Conservation (phyloP, 768 basidiomycete genomes). For the Coprinellus micaceus region DNA sequence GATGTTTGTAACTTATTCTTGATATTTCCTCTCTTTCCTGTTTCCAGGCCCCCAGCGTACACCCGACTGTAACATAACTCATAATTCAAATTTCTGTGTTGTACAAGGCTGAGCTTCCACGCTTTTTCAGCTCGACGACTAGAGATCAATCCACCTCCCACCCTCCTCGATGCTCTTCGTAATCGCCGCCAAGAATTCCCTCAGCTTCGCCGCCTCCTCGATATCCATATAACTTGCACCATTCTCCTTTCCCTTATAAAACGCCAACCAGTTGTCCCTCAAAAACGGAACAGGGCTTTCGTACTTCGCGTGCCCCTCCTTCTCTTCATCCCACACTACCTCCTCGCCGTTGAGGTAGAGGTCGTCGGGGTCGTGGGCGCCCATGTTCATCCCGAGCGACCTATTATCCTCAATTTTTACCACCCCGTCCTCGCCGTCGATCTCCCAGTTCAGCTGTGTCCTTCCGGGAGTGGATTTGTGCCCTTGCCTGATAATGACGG, state of each 20-base stretch:
- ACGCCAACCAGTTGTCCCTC: slow-evolving; percentile 10
- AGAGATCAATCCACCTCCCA: background rate
- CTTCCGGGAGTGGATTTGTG: slow-evolving; percentile 10
- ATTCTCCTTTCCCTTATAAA: slow-evolving; percentile 11
- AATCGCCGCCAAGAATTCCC: slow-evolving; percentile 14
- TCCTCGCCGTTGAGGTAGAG: slow-evolving; percentile 20
- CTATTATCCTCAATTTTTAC: slow-evolving; percentile 13
- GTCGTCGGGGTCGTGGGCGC: slow-evolving; percentile 4
- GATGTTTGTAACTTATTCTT: too few species aligned
- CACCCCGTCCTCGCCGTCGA: slow-evolving; percentile 17
- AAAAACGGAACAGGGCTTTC: background rate
- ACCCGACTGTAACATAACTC: too few species aligned
- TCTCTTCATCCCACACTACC: slow-evolving; percentile 2
- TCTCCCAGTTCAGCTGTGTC: slow-evolving; percentile 12
- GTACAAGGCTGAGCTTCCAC: too few species aligned
- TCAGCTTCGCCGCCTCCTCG: slow-evolving; percentile 19
- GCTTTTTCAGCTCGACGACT: too few species aligned
- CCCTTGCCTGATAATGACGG: slow-evolving; percentile 2
- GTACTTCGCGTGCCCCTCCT: background rate
- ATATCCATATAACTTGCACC: slow-evolving; percentile 14
- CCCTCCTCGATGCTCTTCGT: slow-evolving; percentile 9
- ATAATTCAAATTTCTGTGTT: too few species aligned
- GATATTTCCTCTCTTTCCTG: too few species aligned
- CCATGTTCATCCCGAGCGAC: background rate
- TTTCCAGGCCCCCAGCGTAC: too few species aligned